Conservation (phyloP, 495 filamentous ascomycete genomes). For the Venustampulla echinocandica region DNA sequence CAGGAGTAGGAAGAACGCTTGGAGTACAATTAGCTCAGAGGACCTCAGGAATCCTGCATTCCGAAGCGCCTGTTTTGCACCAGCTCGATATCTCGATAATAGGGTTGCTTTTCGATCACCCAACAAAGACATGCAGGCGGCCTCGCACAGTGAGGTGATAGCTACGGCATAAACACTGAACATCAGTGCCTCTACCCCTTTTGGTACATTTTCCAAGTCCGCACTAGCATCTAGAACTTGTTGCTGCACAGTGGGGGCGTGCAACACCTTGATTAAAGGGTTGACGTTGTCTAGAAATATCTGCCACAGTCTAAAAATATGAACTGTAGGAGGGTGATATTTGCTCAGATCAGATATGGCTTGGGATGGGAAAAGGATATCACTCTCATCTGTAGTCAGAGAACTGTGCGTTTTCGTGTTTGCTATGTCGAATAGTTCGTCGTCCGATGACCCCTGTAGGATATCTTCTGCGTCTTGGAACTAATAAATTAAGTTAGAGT, state of each 20-base stretch:
- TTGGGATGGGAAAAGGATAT: not conserved
- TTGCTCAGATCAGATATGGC: not conserved
- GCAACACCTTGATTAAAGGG: constrained; percentile 42
- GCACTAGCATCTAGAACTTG: constrained; percentile 25
- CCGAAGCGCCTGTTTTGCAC: constrained; percentile 34
- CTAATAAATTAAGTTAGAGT: no score
- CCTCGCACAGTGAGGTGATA: constrained; percentile 32
- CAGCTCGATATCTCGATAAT: constrained; percentile 33
- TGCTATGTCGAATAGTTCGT: not conserved
- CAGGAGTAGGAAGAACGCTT: constrained; percentile 42
- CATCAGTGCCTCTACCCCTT: constrained; percentile 38
- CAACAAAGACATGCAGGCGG: constrained; percentile 37
- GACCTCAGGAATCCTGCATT: constrained; percentile 39
- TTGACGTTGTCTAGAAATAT: constrained; percentile 40
- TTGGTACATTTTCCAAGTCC: constrained; percentile 27
- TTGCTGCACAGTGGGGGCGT: constrained; percentile 48
- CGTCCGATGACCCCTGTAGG: constrained; percentile 1
- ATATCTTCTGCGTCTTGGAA: not conserved
- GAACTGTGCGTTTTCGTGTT: not conserved
- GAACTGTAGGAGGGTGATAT: not conserved
- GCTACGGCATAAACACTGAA: constrained; percentile 45
- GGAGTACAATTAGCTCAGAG: constrained; percentile 40
- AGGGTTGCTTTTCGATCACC: constrained; percentile 33
- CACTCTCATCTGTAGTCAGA: not conserved
- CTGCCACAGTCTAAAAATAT: constrained; percentile 31